These are phyloP conservation scores for Scenedesmus sp. DNA, from an alignment of 163 green algal species.

Conservation along the genomic window DNA sequence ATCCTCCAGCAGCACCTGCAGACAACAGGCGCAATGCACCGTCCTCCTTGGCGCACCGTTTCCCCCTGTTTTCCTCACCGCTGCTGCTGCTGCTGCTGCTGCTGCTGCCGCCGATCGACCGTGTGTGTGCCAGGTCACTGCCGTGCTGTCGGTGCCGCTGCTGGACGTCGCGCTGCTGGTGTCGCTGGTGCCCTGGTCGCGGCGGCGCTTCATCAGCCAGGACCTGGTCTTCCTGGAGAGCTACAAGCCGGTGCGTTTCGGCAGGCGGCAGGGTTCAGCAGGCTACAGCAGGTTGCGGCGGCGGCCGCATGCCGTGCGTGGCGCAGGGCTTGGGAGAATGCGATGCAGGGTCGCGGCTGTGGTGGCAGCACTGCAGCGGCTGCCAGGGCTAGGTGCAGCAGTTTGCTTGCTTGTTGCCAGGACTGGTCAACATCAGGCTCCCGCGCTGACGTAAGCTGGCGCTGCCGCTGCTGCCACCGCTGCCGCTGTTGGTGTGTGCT, in stretches of 20 bases:
- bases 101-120: not conserved
- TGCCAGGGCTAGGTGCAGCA: not conserved
- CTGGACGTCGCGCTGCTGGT: constrained; percentile 31
- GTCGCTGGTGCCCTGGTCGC: constrained; percentile 7
- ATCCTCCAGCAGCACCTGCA: not conserved
- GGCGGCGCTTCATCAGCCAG: constrained; percentile 6
- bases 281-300: not conserved
- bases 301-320: not conserved
- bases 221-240: constrained; percentile 53
- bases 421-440: not conserved
- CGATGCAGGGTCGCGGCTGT: not conserved
- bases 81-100: not conserved
- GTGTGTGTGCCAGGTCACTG: constrained; percentile 37
- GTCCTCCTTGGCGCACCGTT: not conserved
- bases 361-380: too few species aligned
- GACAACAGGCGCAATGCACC: not conserved
- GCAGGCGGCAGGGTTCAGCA: not conserved
- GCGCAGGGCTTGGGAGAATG: not conserved
- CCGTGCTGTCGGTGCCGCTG: constrained; percentile 52
- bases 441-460: not conserved
- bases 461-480: not conserved
- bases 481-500: not conserved
- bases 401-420: not conserved
- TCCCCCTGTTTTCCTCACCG: not conserved
- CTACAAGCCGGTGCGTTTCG: constrained; percentile 46